These are phyloP conservation scores for Tylopilus plumbeoviolaceoides DNA, from an alignment of 768 basidiomycete genomes.

Conservation along the genomic window DNA sequence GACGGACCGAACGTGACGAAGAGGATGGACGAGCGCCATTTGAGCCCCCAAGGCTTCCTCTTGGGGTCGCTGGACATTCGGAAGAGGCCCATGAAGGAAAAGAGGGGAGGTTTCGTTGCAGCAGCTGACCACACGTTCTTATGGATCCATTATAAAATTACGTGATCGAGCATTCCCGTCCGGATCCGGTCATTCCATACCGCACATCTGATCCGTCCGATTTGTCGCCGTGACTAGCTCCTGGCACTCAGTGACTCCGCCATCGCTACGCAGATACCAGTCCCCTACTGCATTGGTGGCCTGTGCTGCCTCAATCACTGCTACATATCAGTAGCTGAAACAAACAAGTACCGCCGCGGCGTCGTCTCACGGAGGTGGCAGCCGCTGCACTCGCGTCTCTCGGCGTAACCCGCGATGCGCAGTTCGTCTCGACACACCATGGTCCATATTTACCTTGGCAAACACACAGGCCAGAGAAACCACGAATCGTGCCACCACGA, in stretches of 20 bases:
- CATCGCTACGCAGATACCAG: no score
- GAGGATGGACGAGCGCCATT: slow-evolving; percentile 57
- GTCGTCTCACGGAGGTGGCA: no score
- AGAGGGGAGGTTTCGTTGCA: background rate
- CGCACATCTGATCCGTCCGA: background rate
- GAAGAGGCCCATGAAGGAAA: slow-evolving; percentile 8
- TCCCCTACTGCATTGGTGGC: background rate
- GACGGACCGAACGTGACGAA: slow-evolving; percentile 45
- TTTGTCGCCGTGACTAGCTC: no score
- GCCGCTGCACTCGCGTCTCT: no score
- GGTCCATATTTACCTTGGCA: background rate
- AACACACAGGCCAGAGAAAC: slow-evolving; percentile 49
- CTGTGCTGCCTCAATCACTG: background rate
- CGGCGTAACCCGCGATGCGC: background rate
- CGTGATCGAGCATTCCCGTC: background rate
- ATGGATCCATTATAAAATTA: background rate
- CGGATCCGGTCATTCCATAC: no score
- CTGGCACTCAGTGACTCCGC: no score
- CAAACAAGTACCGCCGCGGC: no score
- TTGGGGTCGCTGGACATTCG: background rate
- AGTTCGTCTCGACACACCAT: background rate
- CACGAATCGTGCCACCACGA: slow-evolving; percentile 2
- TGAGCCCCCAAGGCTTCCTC: slow-evolving; percentile 40
- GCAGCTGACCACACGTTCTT: background rate
- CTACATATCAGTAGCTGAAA: no score